Conservation (phyloP, 73 alveolate species). For the Symbiodinium natans region DNA sequence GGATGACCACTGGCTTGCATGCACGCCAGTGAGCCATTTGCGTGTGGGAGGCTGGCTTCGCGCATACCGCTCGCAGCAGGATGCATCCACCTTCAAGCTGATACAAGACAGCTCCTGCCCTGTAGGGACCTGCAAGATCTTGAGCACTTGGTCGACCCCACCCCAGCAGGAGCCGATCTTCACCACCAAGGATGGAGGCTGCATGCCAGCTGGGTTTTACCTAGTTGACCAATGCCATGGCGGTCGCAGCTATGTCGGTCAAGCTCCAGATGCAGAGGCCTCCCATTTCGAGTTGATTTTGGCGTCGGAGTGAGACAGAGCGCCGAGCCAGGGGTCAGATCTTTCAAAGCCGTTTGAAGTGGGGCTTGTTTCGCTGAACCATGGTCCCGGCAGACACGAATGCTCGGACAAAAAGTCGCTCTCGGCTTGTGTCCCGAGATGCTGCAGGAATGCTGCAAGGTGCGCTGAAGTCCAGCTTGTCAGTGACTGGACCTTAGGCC, state of each 20-base stretch:
- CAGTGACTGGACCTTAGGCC: background rate
- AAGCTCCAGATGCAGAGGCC: slow-evolving; percentile 85
- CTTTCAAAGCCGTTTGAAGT: background rate
- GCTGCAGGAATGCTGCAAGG: too few relatives aligned
- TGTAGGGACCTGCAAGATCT: slow-evolving; percentile 62
- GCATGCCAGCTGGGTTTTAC: slow-evolving; percentile 77
- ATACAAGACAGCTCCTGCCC: slow-evolving; percentile 47
- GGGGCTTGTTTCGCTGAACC: too few relatives aligned
- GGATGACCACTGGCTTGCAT: slow-evolving; percentile 67
- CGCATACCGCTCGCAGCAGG: slow-evolving; percentile 28
- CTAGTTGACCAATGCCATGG: slow-evolving; percentile 35
- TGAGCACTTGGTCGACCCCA: slow-evolving; percentile 51
- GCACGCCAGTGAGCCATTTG: slow-evolving; percentile 86
- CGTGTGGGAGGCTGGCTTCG: slow-evolving; percentile 82
- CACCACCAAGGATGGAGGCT: slow-evolving; percentile 26
- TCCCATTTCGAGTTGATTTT: slow-evolving; percentile 39
- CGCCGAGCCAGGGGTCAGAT: background rate
- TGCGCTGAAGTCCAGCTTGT: background rate
- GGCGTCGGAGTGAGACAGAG: background rate
- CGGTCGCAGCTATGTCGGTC: slow-evolving; percentile 69
- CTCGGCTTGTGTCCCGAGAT: too few relatives aligned
- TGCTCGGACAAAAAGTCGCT: too few relatives aligned
- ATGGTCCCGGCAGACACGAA: too few relatives aligned
- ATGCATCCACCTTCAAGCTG: slow-evolving; percentile 63
- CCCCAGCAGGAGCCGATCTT: slow-evolving; percentile 58